These are phyloP conservation scores for Heimioporus sp. DNA, from an alignment of 768 basidiomycete species.

Conservation along the genomic window DNA sequence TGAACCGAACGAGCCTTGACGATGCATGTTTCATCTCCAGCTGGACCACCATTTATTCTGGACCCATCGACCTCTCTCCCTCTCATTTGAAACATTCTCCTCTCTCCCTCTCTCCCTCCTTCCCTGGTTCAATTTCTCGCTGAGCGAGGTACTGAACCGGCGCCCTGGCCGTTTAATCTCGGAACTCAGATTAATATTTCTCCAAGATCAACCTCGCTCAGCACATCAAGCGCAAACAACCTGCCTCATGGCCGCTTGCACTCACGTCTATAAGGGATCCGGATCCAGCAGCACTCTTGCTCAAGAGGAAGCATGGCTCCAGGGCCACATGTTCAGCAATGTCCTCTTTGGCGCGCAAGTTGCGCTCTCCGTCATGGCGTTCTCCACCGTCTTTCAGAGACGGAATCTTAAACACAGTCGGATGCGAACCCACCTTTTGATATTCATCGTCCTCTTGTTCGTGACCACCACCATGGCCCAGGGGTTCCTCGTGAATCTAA, in stretches of 20 bases:
- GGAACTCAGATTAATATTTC: background rate
- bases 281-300: too few species aligned
- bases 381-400: background rate
- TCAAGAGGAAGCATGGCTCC: constrained; percentile 12
- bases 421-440: background rate
- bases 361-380: constrained; percentile 1
- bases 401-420: background rate
- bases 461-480: constrained; percentile 17
- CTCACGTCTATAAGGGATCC: too few species aligned
- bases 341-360: constrained; percentile 11
- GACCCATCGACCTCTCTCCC: background rate
- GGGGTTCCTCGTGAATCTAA: constrained; percentile 16
- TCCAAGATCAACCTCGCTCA: background rate
- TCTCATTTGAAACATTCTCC: background rate
- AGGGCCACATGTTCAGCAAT: constrained; percentile 8
- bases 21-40: background rate
- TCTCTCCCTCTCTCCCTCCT: background rate
- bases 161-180: background rate
- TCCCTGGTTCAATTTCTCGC: background rate
- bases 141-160: too few species aligned
- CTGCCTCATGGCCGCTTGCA: too few species aligned
- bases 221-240: too few species aligned
- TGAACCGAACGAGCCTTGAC: background rate
- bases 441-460: constrained; percentile 7
- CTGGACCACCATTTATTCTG: background rate